Conservation (phyloP, 1,284 basidiomycete genomes). For the Malassezia globosa region DNA sequence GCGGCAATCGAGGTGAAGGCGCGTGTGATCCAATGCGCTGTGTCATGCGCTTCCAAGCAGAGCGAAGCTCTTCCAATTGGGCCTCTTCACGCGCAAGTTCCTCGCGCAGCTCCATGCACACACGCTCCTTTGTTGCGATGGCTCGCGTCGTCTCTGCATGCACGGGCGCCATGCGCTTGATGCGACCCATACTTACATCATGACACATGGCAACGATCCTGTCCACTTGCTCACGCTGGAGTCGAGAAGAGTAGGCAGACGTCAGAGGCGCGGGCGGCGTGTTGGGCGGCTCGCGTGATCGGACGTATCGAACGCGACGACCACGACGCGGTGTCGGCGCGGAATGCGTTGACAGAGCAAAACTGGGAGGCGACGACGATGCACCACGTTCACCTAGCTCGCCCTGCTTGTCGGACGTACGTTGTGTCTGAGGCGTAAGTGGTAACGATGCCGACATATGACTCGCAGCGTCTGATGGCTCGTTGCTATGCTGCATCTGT, state of each 20-base stretch:
- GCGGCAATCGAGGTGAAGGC: not conserved
- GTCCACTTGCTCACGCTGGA: not conserved
- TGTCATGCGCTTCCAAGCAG: slow-evolving; percentile 15
- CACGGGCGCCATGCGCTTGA: not conserved
- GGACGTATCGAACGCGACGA: not conserved
- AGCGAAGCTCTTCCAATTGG: slow-evolving; percentile 4
- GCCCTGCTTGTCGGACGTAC: not conserved
- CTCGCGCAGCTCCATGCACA: slow-evolving; percentile 16
- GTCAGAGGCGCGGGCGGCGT: no score
- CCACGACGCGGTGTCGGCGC: not conserved
- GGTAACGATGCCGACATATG: no score
- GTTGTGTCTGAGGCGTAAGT: not conserved
- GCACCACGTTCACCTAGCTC: no score
- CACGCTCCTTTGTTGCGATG: slow-evolving; percentile 14
- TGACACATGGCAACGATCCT: not conserved
- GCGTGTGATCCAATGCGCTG: slow-evolving; percentile 1
- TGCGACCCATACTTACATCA: not conserved
- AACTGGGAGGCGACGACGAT: not conserved
- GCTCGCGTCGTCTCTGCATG: slow-evolving; percentile 6
- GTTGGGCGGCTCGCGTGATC: no score
- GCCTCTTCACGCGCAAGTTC: slow-evolving; percentile 9
- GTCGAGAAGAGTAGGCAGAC: no score
- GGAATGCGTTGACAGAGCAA: not conserved
- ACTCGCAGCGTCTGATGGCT: no score
- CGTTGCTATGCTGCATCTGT: no score